Base-by-base conservation (phyloP, 495 filamentous ascomycete species). In the Penicillium chermesinum region DNA sequence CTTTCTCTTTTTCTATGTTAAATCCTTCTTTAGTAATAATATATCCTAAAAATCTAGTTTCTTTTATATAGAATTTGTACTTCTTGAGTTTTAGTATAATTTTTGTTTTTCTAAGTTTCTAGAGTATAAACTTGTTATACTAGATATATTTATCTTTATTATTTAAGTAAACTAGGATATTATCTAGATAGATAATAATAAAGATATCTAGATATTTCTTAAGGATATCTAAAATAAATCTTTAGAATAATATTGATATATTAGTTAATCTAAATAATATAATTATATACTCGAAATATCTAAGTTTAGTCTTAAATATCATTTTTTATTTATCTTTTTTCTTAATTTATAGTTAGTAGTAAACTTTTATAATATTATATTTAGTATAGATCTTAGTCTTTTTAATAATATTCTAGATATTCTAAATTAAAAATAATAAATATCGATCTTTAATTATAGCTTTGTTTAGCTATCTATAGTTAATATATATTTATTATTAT, bases 391-490 rank as follows among this genome's bases (percentile, higher is more conserved):
- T 57, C 20, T 63, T 63, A 20, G 39, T 47, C 55, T 42, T 32
- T 30, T 37, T 33, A 7, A 67, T 41, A 13, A 34, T 35, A 44
- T 57, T 49, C 33, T 59, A 34, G 7, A 58, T 55, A 33, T 61
- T 46, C 16, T 38, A 21, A 14, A 60, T 61, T 14, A 54, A 34
- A 14, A 19, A 46, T 55, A 64, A 40, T 38, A 36, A 51, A 33
- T 67, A 50, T 44, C 30, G n/a, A 39, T 67, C 48, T 18, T 64
- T 62, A 18, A 55, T 50, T 13, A 48, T 67, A 18, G 55, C 52
- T n/a, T 37, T 21, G 35, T 67, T 67, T 25, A 64, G 39, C 43
- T 44, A 25, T 53, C 38, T 14, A 35, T 62, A 66, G 20, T 66
- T 39, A 14, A 64, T 46, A 38, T 49, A 61, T 41, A 63, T 37